Evolutionary conservation across 1,139 yeast species (phyloP).

Genomic region (Entelexis sorbosivorans): DNA sequence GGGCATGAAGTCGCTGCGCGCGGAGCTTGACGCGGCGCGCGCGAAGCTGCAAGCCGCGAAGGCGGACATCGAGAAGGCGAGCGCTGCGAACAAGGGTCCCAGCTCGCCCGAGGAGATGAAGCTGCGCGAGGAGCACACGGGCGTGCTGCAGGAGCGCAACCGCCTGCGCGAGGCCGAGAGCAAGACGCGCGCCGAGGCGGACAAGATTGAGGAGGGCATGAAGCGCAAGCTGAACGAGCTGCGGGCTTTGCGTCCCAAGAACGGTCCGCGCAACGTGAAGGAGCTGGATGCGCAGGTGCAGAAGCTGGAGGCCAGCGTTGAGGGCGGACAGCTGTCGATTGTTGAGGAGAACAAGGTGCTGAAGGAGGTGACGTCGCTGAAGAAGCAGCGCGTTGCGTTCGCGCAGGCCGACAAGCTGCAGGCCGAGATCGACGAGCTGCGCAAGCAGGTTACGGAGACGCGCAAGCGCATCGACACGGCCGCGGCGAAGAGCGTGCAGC

Average conservation of each 20-base stretch:
- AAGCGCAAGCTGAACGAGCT: slow-evolving; percentile 72
- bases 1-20: slow-evolving; percentile 59
- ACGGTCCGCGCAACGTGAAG: slow-evolving; percentile 56
- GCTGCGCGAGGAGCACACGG: slow-evolving; percentile 55
- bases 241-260: slow-evolving; percentile 56
- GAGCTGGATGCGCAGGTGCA: slow-evolving; percentile 70
- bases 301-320: slow-evolving; percentile 62
- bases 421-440: slow-evolving; percentile 69
- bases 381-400: slow-evolving; percentile 74
- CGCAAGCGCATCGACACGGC: slow-evolving; percentile 54
- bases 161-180: slow-evolving; percentile 33
- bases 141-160: slow-evolving; percentile 50
- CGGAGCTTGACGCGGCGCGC: slow-evolving; percentile 28
- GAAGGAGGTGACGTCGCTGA: slow-evolving; percentile 74
- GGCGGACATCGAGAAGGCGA: slow-evolving; percentile 25
- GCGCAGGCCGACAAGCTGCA: slow-evolving; percentile 64
- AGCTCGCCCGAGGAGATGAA: slow-evolving; percentile 41
- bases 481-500: slow-evolving; percentile 52
- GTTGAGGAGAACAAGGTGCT: slow-evolving; percentile 84
- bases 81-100: slow-evolving; percentile 3
- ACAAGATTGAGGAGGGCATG: slow-evolving; percentile 55
- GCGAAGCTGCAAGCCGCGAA: slow-evolving; percentile 27
- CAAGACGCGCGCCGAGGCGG: slow-evolving; percentile 61
- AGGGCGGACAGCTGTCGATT: slow-evolving; percentile 69
- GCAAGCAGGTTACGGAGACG: slow-evolving; percentile 62